phyloP scores from a whole-genome alignment of 352 stramenopile species.

The Pythium monospermum region DNA sequence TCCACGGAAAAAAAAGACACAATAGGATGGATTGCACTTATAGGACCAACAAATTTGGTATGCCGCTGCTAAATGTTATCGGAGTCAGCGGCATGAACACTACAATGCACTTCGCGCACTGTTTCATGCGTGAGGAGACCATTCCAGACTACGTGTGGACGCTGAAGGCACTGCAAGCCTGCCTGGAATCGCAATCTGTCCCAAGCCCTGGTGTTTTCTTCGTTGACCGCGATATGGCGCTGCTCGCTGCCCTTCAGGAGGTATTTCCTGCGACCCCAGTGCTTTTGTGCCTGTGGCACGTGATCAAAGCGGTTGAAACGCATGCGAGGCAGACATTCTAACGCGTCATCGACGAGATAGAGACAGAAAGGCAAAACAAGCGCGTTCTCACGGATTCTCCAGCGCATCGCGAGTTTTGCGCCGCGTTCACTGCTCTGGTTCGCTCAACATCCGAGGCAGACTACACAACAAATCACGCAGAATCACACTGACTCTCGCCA shows the following conservation, averaged over 20 bases:
- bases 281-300: not conserved
- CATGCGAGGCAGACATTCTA: not conserved
- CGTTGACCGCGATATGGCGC: not conserved
- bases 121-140: constrained; percentile 10
- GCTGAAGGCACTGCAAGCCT: not conserved
- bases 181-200: not conserved
- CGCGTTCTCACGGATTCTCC: not conserved
- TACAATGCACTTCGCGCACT: constrained; percentile 19
- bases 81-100: constrained; percentile 22
- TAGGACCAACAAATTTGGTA: constrained; percentile 19
- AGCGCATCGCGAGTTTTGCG: not conserved
- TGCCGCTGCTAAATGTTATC: constrained; percentile 25
- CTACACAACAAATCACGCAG: not conserved
- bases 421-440: not conserved
- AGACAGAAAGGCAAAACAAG: no score
- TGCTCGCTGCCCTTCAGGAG: not conserved
- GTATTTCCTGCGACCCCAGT: not conserved
- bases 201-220: not conserved
- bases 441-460: not conserved
- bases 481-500: not conserved
- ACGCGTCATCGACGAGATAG: not conserved
- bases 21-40: constrained; percentile 28
- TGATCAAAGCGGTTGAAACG: not conserved
- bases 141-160: not conserved
- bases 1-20: no score